Base-by-base conservation (phyloP, 768 basidiomycete genomes). In the Termitomyces sp. region DNA sequence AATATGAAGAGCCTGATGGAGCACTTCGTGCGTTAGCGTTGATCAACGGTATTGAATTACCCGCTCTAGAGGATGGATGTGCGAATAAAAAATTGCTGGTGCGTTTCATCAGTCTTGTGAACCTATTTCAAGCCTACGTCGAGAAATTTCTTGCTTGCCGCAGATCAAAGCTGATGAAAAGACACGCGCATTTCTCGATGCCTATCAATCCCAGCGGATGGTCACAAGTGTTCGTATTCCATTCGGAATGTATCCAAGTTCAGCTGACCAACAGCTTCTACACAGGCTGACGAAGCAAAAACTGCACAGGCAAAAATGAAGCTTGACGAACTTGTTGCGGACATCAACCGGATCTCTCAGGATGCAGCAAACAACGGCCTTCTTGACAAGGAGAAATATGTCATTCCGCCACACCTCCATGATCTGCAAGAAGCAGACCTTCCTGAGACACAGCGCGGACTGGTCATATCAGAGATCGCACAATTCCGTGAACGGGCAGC, bases 81-180 rank as follows among this genome's bases (percentile, higher is more conserved):
- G 86, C 67, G 65, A 82, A 67, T 75, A 86, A 68, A 74, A 81
- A 69, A 72, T 71, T 72, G 63, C 73, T 68, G 81, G 94, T 92
- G 75, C 77, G 89, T 84, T 67, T 56, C 54, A 73, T 54, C 69
- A 73, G 14, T 67, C 61, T 64, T 74, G 74, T 66, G 33, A 69
- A 73, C 49, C 72, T 66, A 63, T 72, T 78, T 78, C 75, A 73
- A 65, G 67, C 74, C 77, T 78, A 78, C 75, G 69, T 74, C 72
- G 62, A 66, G 47, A 49, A 33, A 26, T 56, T 44, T 43, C 16
- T 28, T 48, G 45, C 10, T 28, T 48, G 45, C 22, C 30, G n/a
- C 67, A 93, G 89, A 86, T 98, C 60, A 98, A 96, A 75, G 94
- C 92, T 57, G 97, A 99, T 70, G 94, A 97, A 73, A 97, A 97